Base-by-base conservation (phyloP, 352 stramenopile genomes). In the Globisporangium middletonii region DNA sequence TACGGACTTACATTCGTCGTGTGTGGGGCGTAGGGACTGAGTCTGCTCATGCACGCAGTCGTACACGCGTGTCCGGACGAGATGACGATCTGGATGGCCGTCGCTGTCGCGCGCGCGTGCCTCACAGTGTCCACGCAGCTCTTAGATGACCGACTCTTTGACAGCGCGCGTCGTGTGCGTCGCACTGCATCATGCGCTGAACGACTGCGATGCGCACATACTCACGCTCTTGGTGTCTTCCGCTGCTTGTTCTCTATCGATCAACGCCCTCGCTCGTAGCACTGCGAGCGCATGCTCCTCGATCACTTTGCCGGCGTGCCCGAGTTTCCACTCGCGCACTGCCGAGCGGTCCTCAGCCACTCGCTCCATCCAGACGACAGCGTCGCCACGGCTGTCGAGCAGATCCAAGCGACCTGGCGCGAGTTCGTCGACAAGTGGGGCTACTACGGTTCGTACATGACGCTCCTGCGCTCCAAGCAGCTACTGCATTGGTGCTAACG, bases 341-440 rank as follows among this genome's bases (percentile, higher is more conserved):
- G 70, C 52, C 73, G 69, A n/a, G 33, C 58, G 30, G 38, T 69
- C 9, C 48, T 83, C n/a, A 35, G 60, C 18, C 50, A 19, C 0
- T 12, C 52, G 16, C 41, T 38, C 1, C 18, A 19, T 3, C 61
- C 67, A 23, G 48, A 64, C 37, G 18, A n/a, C n/a, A 23, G 16
- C n/a, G 30, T 64, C n/a, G 26, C 61, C 16, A 16, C 19, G 9
- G 43, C 64, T 6, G 62, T 73, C 5, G 51, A 50, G 8, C 35
- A 51, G 7, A 64, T 92, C 7, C 57, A 64, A 47, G 49, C 27
- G 3, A 53, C 79, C 33, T 92, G 79, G 82, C 42, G 28, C 15
- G 64, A 59, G 0, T 89, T 88, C 35, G 62, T 75, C 12, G 66
- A 88, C 53, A 83, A 77, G 12, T 92, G 82, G 79, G 77, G 74